Evolutionary conservation across 169 alveolate species (phyloP), one percentile per base, ranked within the genome.

Genomic region (Eimeria brunetti): DNA sequence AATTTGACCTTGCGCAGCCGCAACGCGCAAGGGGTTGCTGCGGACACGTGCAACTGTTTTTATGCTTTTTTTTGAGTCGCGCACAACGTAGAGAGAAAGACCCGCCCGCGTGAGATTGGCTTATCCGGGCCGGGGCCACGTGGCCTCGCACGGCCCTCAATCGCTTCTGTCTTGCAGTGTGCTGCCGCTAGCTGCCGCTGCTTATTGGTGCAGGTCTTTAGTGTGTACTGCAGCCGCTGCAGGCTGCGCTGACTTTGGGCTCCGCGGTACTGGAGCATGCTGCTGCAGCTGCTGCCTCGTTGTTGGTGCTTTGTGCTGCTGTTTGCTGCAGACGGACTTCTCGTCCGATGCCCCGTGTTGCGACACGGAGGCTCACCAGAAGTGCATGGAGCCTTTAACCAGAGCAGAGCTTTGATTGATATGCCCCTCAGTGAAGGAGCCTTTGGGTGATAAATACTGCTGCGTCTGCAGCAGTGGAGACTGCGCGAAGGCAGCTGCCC

Each of bases 351-450:
- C 96, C 51, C 83, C 96, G 12, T 91, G 96, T 60, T 97, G 98
- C 94, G 98, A 95, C 69, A 97, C 98, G 27, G 93, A 95, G 53
- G 98, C 98, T 24, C 98, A 97, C 78, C 97, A 96, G 76, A 97
- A 97, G 88, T 97, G 98, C 95, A 93, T 95, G 89, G 94, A 86
- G 64, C 96, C 95, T n/a, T 41, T 20, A 97, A 97, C 90, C 49
- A 27, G 90, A 51, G 90, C 90, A 24, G 90, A 58, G 12, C 90
- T 83, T 36, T 83, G 90, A 83, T 38, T 18, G 62, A 81, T 83
- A 9, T 53, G 76, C 51, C 33, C 64, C 24, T 22, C 44, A 24
- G 88, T n/a, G n/a, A 41, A 44, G 4, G 53, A 30, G 51, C 14
- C 53, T 73, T 2, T 53, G 46, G 46, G 14, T 67, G 78, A 30